phyloP scores from a whole-genome alignment of 441 rosid genomes.

The Populus hybrid region DNA sequence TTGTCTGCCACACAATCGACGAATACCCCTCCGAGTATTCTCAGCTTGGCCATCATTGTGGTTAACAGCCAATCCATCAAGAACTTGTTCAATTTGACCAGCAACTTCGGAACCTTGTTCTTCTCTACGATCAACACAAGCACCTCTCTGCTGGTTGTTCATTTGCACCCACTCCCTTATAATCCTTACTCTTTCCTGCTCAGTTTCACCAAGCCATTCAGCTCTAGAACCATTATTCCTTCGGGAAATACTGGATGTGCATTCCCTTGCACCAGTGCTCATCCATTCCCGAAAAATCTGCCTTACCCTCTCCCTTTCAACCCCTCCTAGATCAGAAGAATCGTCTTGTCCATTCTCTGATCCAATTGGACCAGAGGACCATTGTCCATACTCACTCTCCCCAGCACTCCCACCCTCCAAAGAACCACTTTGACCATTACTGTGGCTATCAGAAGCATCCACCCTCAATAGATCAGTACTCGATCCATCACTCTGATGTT shows the following conservation, averaged over 20 bases:
- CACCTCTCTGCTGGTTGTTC: slow-evolving; percentile 58
- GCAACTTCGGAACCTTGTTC: slow-evolving; percentile 49
- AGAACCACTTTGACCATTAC: slow-evolving; percentile 33
- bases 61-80: slow-evolving; percentile 54
- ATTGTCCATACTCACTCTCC: slow-evolving; percentile 52
- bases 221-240: slow-evolving; percentile 47
- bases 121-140: slow-evolving; percentile 47
- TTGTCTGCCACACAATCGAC: slow-evolving; percentile 87
- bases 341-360: slow-evolving; percentile 53
- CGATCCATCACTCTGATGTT: slow-evolving; percentile 37
- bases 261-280: slow-evolving; percentile 56
- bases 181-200: slow-evolving; percentile 86
- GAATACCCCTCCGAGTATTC: slow-evolving; percentile 62
- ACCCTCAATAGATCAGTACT: slow-evolving; percentile 33
- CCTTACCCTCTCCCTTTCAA: slow-evolving; percentile 82
- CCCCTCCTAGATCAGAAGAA: slow-evolving; percentile 63
- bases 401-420: slow-evolving; percentile 43
- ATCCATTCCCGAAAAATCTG: slow-evolving; percentile 83
- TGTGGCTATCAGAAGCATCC: slow-evolving; percentile 38
- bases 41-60: slow-evolving; percentile 45
- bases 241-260: slow-evolving; percentile 39
- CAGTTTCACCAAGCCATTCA: slow-evolving; percentile 83
- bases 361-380: slow-evolving; percentile 47
- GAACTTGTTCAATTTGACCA: slow-evolving; percentile 63
- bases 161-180: slow-evolving; percentile 84